Percentiles rank a stretch among this genome's conserved stretches.
These are phyloP conservation scores for Sarocladium strictum DNA, from an alignment of 2,329 filamentous ascomycete species.

Conservation along the genomic window DNA sequence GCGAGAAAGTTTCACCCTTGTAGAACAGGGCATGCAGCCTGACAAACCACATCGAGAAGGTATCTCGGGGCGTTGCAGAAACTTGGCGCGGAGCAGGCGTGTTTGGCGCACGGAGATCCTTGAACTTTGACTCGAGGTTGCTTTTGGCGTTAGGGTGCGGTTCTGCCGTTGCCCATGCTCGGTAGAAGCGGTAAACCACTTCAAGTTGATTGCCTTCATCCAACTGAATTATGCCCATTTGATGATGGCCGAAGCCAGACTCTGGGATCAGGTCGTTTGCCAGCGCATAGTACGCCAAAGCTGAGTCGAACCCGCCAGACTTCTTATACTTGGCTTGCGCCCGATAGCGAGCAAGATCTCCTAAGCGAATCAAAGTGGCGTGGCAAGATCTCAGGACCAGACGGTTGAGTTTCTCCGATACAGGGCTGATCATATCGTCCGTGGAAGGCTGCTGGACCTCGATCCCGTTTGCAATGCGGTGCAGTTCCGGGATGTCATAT, in stretches of 20 bases:
- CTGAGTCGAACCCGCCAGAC: conserved; percentile 65
- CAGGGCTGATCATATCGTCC: conserved; percentile 37
- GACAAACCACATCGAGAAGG: conserved; percentile 75
- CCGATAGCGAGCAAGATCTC: conserved; percentile 85
- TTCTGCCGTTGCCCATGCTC: conserved; percentile 66
- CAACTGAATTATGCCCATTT: conserved; percentile 79
- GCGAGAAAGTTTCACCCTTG: conserved; percentile 63
- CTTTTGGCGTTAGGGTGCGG: conserved; percentile 68
- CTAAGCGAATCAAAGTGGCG: conserved; percentile 76
- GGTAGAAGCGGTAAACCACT: conserved; percentile 84
- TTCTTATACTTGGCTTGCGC: conserved; percentile 66
- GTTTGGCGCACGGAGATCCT: conserved; percentile 37
- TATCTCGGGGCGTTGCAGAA: conserved; percentile 50
- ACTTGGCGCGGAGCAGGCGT: conserved; percentile 22
- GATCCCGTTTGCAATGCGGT: conserved; percentile 34
- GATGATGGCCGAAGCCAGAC: conserved; percentile 80
- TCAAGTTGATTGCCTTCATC: conserved; percentile 75
- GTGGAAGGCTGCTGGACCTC: conserved; percentile 36
- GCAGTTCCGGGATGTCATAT: conserved; percentile 48
- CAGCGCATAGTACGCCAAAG: conserved; percentile 77
- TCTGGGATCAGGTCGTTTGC: conserved; percentile 73
- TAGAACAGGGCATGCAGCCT: conserved; percentile 81
- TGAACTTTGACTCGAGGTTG: conserved; percentile 78
- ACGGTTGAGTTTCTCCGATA: conserved; percentile 44
- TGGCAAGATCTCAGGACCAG: conserved; percentile 70